Base-by-base conservation (phyloP, 768 basidiomycete species). In the Phaeotremella fagi region DNA sequence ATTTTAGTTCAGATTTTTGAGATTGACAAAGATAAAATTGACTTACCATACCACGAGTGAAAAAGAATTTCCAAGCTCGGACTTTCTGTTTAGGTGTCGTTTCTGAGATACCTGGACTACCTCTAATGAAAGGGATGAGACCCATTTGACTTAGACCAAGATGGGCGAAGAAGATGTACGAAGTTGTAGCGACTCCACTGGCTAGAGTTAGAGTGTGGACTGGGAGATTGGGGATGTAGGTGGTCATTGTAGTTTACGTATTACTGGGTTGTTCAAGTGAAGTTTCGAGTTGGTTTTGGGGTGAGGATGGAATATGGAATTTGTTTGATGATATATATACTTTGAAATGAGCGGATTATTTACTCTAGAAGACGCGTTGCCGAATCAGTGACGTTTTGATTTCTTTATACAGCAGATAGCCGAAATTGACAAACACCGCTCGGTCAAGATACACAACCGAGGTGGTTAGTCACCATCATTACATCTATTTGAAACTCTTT, bases 41-140 rank as follows among this genome's bases (percentile, higher is more conserved):
- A 50, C 54, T 50, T 44, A 56, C 48, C n/a, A 43, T 48, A 4
- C 43, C 54, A 1, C 12, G 25, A 14, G 50, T 46, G 35, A 44
- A 56, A 27, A 51, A 56, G 27, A 56, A 35, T 23, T n/a, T 24
- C 54, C 54, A 56, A n/a, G 50, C 28, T 27, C 54, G 20, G 33
- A 56, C 49, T 14, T 46, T 50, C 26, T 56, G 48, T 35, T 50
- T 56, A 15, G 48, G 14, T 12, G 20, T 36, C 33, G 50, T 26
- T 12, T 33, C 35, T 25, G 20, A 27, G 22, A 33, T 18, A 12
- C 54, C 54, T 14, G 50, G 48, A 14, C 36, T 25, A 6, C 45
- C 49, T 15, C 29, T 45, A 31, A 44, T 41, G 31, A 56, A 50
- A 11, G 54, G 54, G 11, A 51, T 33, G 16, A 48, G 26, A 6